Percentiles rank a stretch among this genome's conserved stretches.
Evolutionary conservation across 106 monocot genomes (phyloP).

Genomic region (Allium cepa): DNA sequence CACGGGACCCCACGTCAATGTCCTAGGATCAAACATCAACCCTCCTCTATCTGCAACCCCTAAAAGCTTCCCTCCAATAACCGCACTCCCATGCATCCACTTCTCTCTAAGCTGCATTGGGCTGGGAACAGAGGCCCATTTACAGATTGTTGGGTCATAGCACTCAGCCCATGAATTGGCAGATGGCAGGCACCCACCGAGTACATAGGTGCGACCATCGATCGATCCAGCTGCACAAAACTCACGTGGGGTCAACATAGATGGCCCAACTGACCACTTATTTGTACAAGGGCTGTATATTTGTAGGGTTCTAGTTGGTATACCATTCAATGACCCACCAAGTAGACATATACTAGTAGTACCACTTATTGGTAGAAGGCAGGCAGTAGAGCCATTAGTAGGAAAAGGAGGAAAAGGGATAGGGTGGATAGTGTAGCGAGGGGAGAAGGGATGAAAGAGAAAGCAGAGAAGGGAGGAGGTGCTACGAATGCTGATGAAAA

Average conservation of each 20-base stretch:
- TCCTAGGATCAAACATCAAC: conserved; percentile 40
- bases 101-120: conserved; percentile 46
- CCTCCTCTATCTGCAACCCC: conserved; percentile 81
- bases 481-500: conserved; percentile 28
- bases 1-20: conserved; percentile 39
- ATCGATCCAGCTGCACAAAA: conserved; percentile 52
- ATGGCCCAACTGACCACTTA: conserved; percentile 48
- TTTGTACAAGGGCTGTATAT: conserved; percentile 34
- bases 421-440: conserved; percentile 17
- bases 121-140: conserved; percentile 43
- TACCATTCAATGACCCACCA: conserved; percentile 47
- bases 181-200: conserved; percentile 65
- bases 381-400: conserved; percentile 22
- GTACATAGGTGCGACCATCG: conserved; percentile 31
- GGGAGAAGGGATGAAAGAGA: conserved; percentile 34
- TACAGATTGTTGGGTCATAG: conserved; percentile 17
- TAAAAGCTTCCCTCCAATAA: conserved; percentile 54
- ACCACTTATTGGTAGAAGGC: conserved; percentile 5
- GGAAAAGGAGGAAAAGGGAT: conserved; percentile 19
- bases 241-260: conserved; percentile 42
- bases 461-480: conserved; percentile 8
- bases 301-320: conserved; percentile 36
- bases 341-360: conserved; percentile 31
- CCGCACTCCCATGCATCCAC: conserved; percentile 78
- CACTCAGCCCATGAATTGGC: conserved; percentile 55